Evolutionary conservation across 148 eudicot species (phyloP), one percentile per base, ranked within the genome.

Genomic region (Heliosperma pusillum): DNA sequence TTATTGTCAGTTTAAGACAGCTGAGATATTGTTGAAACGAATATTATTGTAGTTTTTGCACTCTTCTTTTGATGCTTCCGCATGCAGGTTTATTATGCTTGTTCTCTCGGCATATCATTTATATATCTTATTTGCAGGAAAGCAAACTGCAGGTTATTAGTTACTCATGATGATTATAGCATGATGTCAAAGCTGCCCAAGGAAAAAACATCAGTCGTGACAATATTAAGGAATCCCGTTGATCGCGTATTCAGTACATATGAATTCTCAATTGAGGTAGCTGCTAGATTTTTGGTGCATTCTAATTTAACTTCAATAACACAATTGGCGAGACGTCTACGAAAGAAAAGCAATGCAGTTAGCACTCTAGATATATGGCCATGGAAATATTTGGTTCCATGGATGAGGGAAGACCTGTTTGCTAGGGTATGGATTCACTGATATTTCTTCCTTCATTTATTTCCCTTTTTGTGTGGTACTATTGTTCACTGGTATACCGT

Each of bases 391-490:
- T 78, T 95, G 84, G 97, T 90, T 67, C 99, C 99, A 42, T 95
- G 99, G 99, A 95, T 95, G 97, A 88, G 91, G 79, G 96, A 92
- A 87, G 99, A 95, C 77, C 80, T 95, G 53, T 95, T 95, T 86
- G 73, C 92, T 71, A 88, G 97, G 86, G 99, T 95, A 89, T 72
- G 89, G 89, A 69, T 76, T 80, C 22, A 26, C 36, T 75, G 21
- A 36, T 65, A 16, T 30, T 30, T 53, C 33, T 61, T 25, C 74
- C 26, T 61, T 69, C 11, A 26, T 30, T 65, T 24, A 13, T 53
- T 24, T 64, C 47, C 25, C 22, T 19, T 17, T 4, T 36, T 30
- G 7, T 2, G 8, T 21, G 2, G 55, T 17, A 29, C 20, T 59
- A 50, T 22, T 40, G 36, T 63, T 21, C 7, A 8, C 5, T 53